Base-by-base conservation (phyloP, 345 rosid species). In the Lepidium didymum region DNA sequence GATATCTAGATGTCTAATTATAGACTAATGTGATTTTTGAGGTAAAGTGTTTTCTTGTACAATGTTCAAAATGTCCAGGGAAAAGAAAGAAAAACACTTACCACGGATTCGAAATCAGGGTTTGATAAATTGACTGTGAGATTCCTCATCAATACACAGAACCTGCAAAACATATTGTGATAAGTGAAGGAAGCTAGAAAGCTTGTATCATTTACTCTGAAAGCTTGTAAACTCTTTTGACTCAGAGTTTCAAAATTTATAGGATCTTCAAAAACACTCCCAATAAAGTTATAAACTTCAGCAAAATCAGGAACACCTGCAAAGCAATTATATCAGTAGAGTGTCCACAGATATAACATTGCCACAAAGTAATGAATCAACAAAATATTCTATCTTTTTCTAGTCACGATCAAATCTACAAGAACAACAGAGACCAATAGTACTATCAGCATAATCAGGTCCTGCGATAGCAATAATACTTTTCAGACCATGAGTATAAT, bases 381-480 rank as follows among this genome's bases (percentile, higher is more conserved):
- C 96, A 75, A 93, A 90, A 84, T 93, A 97, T 80, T 93, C 96
- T 47, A 90, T 93, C 77, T 90, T 90, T 75, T 93, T 93, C 98
- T 96, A 90, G 77, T 90, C 98, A n/a, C 98, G 98, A 54, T 93
- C 97, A 78, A 93, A 93, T 77, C 98, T 93, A 80, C n/a, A n/a
- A n/a, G n/a, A 73, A 58, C 49, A 63, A 78, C 6, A 21, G 29
- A 34, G 51, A 15, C 52, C 16, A 68, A 46, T 41, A 56, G 14
- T 37, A 35, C n/a, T 21, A 21, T 41, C 8, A 37, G 14, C 27
- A 67, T 10, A 31, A 47, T 27, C 34, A 29, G 21, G 21, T 63
- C 18, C 4, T 16, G 36, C 5, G 21, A 41, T 6, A 21, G 23
- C 23, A 21, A 21, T 21, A 21, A 21, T 21, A 21, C 23, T 21